A percentile compares a stretch with the other conserved stretches of the same genome.
Evolutionary conservation across 345 rosid species (phyloP).

Genomic region (Lenwebbia sp.): DNA sequence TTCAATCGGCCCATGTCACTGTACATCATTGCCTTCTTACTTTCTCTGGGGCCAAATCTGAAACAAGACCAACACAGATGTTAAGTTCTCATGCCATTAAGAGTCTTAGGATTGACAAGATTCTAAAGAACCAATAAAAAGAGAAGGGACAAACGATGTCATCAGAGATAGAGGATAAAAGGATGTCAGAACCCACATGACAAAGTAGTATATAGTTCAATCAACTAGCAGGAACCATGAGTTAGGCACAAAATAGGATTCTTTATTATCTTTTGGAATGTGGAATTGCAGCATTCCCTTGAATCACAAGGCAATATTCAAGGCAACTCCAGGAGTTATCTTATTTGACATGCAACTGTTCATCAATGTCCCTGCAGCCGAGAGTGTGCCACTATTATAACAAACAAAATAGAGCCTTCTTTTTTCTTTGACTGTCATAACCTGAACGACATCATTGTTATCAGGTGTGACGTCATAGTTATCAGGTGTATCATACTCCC

Average conservation of each 20-base stretch:
- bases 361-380: not conserved
- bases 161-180: not conserved
- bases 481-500: not conserved
- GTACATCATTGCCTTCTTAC: slow-evolving; percentile 90
- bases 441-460: not conserved
- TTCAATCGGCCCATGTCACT: slow-evolving; percentile 75
- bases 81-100: not conserved
- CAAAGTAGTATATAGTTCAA: not conserved
- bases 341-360: not conserved
- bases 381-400: not conserved
- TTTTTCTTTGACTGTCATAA: not conserved
- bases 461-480: not conserved
- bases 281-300: not conserved
- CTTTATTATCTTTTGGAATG: not conserved
- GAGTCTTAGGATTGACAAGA: not conserved
- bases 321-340: not conserved
- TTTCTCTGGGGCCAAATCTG: slow-evolving; percentile 98
- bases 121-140: not conserved
- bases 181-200: not conserved
- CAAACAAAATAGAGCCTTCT: not conserved
- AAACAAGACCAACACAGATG: not conserved
- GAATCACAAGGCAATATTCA: not conserved
- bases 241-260: not conserved
- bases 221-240: not conserved
- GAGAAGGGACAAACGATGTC: not conserved